Evolutionary conservation across 306 rosid species (phyloP).

Genomic region (Prosopis cineraria): DNA sequence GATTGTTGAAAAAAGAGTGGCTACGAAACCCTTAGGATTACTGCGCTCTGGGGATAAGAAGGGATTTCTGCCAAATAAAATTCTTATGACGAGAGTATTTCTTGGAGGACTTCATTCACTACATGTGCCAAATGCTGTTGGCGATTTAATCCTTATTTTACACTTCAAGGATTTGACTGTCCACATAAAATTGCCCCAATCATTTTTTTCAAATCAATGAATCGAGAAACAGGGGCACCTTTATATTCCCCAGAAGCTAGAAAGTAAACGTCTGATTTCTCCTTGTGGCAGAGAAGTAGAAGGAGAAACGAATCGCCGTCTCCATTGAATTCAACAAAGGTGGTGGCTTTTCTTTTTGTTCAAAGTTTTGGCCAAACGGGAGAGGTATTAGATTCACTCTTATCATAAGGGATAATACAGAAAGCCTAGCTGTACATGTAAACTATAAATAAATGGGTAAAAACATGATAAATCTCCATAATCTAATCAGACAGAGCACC

Average conservation of each 20-base stretch:
- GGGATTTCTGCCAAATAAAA: neutral
- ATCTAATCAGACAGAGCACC: neutral
- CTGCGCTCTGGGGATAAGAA: neutral
- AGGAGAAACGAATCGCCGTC: neutral
- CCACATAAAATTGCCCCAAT: neutral
- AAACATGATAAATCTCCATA: neutral
- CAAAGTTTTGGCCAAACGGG: neutral
- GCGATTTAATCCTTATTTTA: neutral
- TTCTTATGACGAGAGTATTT: neutral
- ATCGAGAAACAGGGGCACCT: neutral
- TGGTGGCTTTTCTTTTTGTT: conserved; percentile 1
- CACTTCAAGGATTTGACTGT: neutral
- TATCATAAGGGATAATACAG: conserved; percentile 35
- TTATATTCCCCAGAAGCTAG: neutral
- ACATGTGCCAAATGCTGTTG: neutral
- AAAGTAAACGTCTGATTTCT: neutral
- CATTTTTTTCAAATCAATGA: neutral
- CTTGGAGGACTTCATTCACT: neutral
- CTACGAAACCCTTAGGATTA: neutral
- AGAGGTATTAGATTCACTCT: conserved; percentile 41
- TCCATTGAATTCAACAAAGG: neutral
- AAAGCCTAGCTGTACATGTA: conserved; percentile 19
- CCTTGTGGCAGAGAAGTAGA: neutral
- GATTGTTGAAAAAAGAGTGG: neutral
- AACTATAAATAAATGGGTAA: conserved; percentile 16